Conservation (phyloP, 371 early-diverging fungal species). For the Entomophthora muscae region DNA sequence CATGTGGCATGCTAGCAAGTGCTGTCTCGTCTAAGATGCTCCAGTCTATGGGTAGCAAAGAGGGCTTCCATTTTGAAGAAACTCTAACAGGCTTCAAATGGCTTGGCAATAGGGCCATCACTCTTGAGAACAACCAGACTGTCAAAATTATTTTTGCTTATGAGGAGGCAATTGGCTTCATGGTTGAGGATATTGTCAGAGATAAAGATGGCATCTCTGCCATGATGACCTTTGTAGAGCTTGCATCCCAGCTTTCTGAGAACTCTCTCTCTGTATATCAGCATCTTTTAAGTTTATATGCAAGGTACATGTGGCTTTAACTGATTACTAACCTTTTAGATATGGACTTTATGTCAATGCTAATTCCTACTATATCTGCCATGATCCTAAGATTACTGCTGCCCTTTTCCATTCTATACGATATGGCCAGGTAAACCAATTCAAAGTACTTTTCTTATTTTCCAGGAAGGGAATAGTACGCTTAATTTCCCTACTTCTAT, state of each 20-base stretch:
- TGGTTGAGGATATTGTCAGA: constrained; percentile 49
- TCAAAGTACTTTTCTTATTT: background rate
- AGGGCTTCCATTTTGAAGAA: constrained; percentile 72
- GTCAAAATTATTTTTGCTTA: constrained; percentile 60
- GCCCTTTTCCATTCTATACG: constrained; percentile 67
- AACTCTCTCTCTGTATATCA: constrained; percentile 35
- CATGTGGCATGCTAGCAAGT: constrained; percentile 66
- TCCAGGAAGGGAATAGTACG: constrained; percentile 11
- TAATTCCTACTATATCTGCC: constrained; percentile 79
- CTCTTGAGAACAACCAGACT: constrained; percentile 21
- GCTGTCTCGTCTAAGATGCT: constrained; percentile 82
- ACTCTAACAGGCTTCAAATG: constrained; percentile 94
- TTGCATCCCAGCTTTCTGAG: constrained; percentile 47
- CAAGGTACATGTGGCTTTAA: constrained; percentile 17
- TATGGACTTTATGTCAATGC: constrained; percentile 76
- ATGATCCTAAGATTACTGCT: constrained; percentile 45
- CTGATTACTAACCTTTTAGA: constrained; percentile 5
- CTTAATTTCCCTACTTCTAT: constrained; percentile 52
- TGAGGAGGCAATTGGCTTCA: constrained; percentile 90
- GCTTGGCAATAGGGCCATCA: constrained; percentile 70
- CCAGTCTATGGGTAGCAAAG: constrained; percentile 44
- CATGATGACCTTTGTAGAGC: constrained; percentile 61
- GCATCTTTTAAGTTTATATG: constrained; percentile 53
- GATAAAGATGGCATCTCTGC: constrained; percentile 83
- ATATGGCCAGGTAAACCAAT: constrained; percentile 27